Conservation (phyloP, 192 early-diverging fungal genomes). For the Backusella circina region DNA sequence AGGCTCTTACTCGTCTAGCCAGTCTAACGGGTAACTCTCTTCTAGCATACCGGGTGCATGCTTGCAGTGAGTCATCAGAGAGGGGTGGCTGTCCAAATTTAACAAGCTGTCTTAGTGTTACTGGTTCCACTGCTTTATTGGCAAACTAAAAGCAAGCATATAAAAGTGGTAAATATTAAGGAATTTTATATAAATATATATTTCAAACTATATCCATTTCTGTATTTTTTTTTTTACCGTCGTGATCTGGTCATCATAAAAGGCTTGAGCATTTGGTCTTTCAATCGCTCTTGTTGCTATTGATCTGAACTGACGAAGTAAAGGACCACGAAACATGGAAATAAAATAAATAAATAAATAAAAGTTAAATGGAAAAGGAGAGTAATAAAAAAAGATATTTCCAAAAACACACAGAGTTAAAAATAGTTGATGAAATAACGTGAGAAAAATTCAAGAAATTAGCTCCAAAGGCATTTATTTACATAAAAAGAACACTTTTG, state of each 20-base stretch:
- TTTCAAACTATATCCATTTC: not conserved
- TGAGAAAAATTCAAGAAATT: conserved; percentile 5
- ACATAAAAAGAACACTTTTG: not conserved
- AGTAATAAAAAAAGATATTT: not conserved
- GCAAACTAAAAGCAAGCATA: conserved; percentile 48
- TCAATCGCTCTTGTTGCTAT: conserved; percentile 14
- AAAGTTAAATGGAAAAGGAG: not conserved
- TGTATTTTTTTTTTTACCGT: conserved; percentile 13
- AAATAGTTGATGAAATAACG: not conserved
- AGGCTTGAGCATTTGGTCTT: conserved; percentile 6
- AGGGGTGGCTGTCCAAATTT: conserved; percentile 68
- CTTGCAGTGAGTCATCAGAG: conserved; percentile 45
- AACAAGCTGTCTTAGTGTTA: conserved; percentile 76
- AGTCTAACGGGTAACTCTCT: conserved; percentile 87
- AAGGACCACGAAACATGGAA: not conserved
- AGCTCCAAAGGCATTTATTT: not conserved
- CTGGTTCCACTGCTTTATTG: conserved; percentile 53
- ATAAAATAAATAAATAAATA: not conserved
- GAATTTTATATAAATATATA: not conserved
- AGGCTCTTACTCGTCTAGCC: conserved; percentile 79
- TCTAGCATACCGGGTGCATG: conserved; percentile 62
- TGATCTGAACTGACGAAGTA: not conserved
- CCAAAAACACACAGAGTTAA: not conserved
- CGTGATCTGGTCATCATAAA: conserved; percentile 15
- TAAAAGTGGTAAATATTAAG: not conserved